Evolutionary conservation across 768 basidiomycete genomes (phyloP).

Genomic region (Phaffia australis): DNA sequence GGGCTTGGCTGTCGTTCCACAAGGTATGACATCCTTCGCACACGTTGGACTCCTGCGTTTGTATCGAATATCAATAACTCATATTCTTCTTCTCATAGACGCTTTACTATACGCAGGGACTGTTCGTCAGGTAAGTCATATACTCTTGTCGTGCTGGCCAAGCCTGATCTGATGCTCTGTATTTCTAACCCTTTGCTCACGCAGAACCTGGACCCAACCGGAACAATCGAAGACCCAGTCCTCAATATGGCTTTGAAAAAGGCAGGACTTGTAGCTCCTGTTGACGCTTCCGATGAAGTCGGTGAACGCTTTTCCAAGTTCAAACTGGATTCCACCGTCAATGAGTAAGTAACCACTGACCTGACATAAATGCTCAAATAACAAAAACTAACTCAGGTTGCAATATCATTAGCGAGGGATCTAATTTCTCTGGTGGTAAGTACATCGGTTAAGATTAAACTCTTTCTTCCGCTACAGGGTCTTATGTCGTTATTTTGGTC

Average conservation of each 20-base stretch:
- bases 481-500: neutral
- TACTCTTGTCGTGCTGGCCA: neutral
- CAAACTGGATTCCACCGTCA: slow-evolving; percentile 51
- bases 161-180: neutral
- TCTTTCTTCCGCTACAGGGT: neutral
- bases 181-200: neutral
- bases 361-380: neutral
- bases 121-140: slow-evolving; percentile 26
- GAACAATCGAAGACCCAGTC: slow-evolving; percentile 48
- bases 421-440: too few relatives aligned
- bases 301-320: slow-evolving; percentile 51
- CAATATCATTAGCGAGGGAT: too few relatives aligned
- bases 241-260: slow-evolving; percentile 53
- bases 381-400: neutral
- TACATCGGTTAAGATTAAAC: too few relatives aligned
- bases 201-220: slow-evolving; percentile 45
- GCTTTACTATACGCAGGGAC: slow-evolving; percentile 44
- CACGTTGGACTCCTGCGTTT: neutral
- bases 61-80: neutral
- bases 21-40: slow-evolving; percentile 41
- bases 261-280: slow-evolving; percentile 49
- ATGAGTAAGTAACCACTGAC: slow-evolving; percentile 52
- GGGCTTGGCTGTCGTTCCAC: slow-evolving; percentile 57
- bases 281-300: slow-evolving; percentile 40
- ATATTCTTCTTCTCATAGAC: slow-evolving; percentile 29